A percentile compares a stretch with the other conserved stretches of the same genome.
Conservation (phyloP, 176 grass and related monocot genomes). For the Eragrostis curvula region DNA sequence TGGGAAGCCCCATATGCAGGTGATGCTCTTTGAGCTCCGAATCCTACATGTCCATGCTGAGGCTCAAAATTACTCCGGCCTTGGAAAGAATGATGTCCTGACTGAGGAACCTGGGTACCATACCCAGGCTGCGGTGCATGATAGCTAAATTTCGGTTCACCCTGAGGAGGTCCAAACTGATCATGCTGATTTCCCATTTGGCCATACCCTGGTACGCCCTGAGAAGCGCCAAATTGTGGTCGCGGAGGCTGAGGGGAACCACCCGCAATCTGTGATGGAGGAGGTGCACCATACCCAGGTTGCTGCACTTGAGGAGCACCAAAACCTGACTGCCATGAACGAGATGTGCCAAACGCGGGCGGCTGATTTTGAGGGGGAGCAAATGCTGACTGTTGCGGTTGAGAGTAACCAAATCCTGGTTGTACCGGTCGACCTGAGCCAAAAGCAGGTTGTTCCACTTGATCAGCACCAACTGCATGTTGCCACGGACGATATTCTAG, state of each 20-base stretch:
- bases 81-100: constrained; percentile 17
- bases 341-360: background rate
- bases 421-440: background rate
- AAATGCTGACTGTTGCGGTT: background rate
- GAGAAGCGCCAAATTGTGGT: constrained; percentile 13
- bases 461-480: background rate
- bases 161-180: constrained; percentile 26
- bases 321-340: constrained; percentile 24
- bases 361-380: constrained; percentile 16
- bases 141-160: background rate
- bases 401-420: constrained; percentile 18
- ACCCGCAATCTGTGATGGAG: background rate
- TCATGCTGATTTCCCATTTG: constrained; percentile 11
- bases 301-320: constrained; percentile 17
- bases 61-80: background rate
- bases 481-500: background rate
- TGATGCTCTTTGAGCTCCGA: constrained; percentile 13
- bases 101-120: constrained; percentile 33
- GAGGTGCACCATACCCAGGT: constrained; percentile 24
- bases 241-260: background rate
- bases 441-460: background rate
- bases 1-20: constrained; percentile 22
- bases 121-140: constrained; percentile 15
- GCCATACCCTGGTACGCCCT: constrained; percentile 13
- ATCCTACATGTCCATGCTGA: constrained; percentile 18